Base-by-base conservation (phyloP, 306 rosid species). In the Quercus variabilis region DNA sequence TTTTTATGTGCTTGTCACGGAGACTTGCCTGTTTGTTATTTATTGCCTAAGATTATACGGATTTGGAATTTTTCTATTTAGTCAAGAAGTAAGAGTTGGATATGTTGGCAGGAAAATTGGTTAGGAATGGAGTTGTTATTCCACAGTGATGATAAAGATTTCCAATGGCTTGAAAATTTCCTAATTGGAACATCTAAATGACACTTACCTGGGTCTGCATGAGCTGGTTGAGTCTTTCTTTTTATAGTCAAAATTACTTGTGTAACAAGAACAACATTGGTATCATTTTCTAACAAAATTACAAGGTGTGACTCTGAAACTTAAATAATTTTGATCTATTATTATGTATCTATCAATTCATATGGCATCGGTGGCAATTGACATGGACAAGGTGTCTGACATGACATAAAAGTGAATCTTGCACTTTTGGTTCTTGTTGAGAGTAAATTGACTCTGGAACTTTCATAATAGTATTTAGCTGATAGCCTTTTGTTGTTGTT, bases 21-120 rank as follows among this genome's bases (percentile, higher is more conserved):
- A 28, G 30, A 38, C 55, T 68, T 75, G 72, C 69, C 51, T 65
- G 62, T 81, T 59, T 71, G 68, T 56, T 65, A 30, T 76, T 35
- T 55, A 13, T 33, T 49, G 25, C 30, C 58, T 74, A 12, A 15
- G 38, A 73, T n/a, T 57, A 19, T 58, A 77, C 33, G 11, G 75
- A 57, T 75, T 75, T 49, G 54, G 55, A 54, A 72, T 71, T 67
- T 12, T 71, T 69, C 65, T 18, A 38, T 20, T 35, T 28, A 59
- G 43, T 81, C 23, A 41, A 60, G 64, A 67, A 79, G 51, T 76
- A 43, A 54, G 81, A 31, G 52, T 55, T 18, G 23, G n/a, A 25
- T 5, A 64, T 76, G 78, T 35, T 49, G 10, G 51, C 59, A 38
- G 9, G 13, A 31, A 38, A 51, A 67, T 41, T 43, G 70, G 52